Evolutionary conservation across 2,329 filamentous ascomycete species (phyloP), one percentile per base, ranked within the genome.

Genomic region (Diaporthe ilicicola): DNA sequence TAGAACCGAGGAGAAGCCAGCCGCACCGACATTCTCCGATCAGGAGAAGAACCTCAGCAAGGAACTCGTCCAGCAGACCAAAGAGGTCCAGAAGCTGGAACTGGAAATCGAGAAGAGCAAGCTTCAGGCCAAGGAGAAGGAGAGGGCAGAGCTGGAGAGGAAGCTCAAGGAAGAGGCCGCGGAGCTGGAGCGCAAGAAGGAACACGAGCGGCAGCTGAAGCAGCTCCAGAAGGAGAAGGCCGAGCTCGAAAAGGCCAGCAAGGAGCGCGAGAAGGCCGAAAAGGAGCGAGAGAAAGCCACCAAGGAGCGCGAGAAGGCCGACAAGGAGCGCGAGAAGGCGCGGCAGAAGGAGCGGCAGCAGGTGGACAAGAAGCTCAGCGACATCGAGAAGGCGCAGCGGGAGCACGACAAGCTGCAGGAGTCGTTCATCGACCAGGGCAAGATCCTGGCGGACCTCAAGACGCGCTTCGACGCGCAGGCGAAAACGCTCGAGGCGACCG

Each of bases 391-490:
- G 55, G 67, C 76, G 10, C 54, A 69, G 50, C 22, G 24, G 50
- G 69, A 73, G 53, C 70, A 69, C 17, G 72, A 73, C 22, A 53
- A 54, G 17, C 61, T 73, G 15, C 69, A 72, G 27, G 65, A 37
- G 62, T 69, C 66, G 9, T 73, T 73, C 55, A 61, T 73, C 50
- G 72, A 73, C 29, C 72, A 73, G 29, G 72, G 72, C 34, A 70
- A 64, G 55, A 67, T 73, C n/a, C 70, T 78, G 53, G 56, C 64
- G 4, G 72, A 73, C 46, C 75, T 72, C 71, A 77, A 77, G 72
- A 74, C 72, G 15, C 75, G 76, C 10, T 72, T 76, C 50, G 74
- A 76, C 54, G 75, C 75, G 37, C 75, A 53, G 70, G 51, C 50
- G 54, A 74, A 9, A 73, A 65, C 32, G 67, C 71, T 51, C 32